Evolutionary conservation across 164 flowering plant genomes (phyloP).

Genomic region (Malania oleifera): DNA sequence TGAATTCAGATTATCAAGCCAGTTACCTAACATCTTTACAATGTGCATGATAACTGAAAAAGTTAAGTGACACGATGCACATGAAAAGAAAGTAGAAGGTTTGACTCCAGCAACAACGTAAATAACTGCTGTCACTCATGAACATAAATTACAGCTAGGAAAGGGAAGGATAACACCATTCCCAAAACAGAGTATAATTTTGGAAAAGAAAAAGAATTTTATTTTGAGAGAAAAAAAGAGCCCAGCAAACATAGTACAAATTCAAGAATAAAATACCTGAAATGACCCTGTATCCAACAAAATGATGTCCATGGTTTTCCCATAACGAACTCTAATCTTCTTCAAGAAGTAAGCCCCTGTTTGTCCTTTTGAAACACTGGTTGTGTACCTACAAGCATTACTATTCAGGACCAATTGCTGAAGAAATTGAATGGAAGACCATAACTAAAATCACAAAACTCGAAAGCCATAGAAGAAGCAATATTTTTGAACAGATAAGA

Average conservation of each 20-base stretch:
- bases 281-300: conserved; percentile 34
- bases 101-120: no score
- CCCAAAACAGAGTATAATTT: neutral
- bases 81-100: no score
- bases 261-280: conserved; percentile 27
- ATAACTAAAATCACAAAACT: neutral
- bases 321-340: conserved; percentile 30
- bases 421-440: neutral
- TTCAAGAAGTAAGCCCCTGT: conserved; percentile 29
- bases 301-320: conserved; percentile 38
- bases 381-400: conserved; percentile 47
- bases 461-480: neutral
- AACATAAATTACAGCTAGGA: no score
- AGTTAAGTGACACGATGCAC: no score
- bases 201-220: no score
- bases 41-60: no score
- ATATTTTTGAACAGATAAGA: neutral
- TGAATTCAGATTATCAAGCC: no score
- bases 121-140: no score
- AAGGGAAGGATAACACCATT: neutral
- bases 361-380: conserved; percentile 25
- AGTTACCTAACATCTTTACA: no score
- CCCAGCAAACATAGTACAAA: neutral
- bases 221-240: neutral
- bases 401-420: neutral